phyloP scores from a whole-genome alignment of 768 basidiomycete species.

The Fistulinella prunicolor region DNA sequence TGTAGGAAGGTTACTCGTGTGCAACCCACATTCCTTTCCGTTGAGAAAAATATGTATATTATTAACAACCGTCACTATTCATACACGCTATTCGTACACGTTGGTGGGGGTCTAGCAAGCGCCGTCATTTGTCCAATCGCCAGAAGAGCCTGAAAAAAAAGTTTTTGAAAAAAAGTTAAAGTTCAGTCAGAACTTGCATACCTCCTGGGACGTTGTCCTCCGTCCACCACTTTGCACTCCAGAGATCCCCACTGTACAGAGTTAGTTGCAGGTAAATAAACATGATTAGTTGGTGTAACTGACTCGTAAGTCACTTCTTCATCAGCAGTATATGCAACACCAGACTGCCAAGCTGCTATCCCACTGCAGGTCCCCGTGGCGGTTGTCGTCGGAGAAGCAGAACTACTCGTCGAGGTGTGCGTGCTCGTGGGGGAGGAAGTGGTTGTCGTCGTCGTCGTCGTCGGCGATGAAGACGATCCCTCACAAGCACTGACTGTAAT shows the following conservation, averaged over 20 bases:
- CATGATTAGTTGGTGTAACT: slow-evolving; percentile 14
- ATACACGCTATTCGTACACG: not conserved
- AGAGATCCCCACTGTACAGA: slow-evolving; percentile 28
- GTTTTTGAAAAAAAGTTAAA: not conserved
- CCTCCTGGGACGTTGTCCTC: slow-evolving; percentile 50
- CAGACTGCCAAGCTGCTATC: slow-evolving; percentile 47
- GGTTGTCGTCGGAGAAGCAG: slow-evolving; percentile 17
- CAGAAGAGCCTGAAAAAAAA: slow-evolving; percentile 39
- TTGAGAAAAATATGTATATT: not conserved
- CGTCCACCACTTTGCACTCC: slow-evolving; percentile 63
- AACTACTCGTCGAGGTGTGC: slow-evolving; percentile 5
- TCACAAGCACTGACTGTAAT: slow-evolving; percentile 23
- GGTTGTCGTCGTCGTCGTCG: slow-evolving; percentile 9
- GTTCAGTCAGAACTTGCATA: slow-evolving; percentile 12
- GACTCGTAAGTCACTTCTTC: slow-evolving; percentile 50
- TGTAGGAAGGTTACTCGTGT: too few species aligned
- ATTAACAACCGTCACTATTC: not conserved
- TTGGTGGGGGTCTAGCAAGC: slow-evolving; percentile 35
- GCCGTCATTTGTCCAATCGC: slow-evolving; percentile 58
- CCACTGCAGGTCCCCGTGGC: slow-evolving; percentile 43
- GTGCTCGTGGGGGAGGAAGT: slow-evolving; percentile 13
- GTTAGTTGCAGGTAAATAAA: slow-evolving; percentile 2
- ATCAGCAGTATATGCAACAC: slow-evolving; percentile 49
- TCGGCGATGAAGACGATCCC: slow-evolving; percentile 7
- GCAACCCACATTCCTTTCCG: not conserved